phyloP scores from a whole-genome alignment of 2,329 filamentous ascomycete species.

The Xylariaceae sp. region DNA sequence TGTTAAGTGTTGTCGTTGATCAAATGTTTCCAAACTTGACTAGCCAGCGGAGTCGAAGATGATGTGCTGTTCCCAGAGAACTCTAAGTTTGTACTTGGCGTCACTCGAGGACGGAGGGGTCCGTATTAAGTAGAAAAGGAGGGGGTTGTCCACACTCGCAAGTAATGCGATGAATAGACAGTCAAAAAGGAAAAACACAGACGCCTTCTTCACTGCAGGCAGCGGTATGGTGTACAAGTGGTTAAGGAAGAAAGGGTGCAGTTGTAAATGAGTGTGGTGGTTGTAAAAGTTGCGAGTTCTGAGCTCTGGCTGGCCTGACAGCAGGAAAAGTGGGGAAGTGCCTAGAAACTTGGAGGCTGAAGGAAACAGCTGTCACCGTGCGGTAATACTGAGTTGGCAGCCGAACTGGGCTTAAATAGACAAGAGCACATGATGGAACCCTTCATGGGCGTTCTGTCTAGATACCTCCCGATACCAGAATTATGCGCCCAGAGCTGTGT shows the following conservation, averaged over 20 bases:
- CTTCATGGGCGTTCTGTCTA: too few relatives aligned
- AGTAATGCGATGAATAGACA: slow-evolving; percentile 10
- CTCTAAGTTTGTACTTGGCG: slow-evolving; percentile 23
- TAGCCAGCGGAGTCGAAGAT: slow-evolving; percentile 13
- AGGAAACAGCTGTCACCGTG: slow-evolving; percentile 9
- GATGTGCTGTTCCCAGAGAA: slow-evolving; percentile 18
- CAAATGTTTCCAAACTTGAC: slow-evolving; percentile 11
- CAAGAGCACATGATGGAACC: slow-evolving; percentile 7
- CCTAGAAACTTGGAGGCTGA: slow-evolving; percentile 12
- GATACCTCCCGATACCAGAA: too few relatives aligned
- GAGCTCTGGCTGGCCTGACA: slow-evolving; percentile 22
- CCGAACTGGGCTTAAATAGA: not conserved
- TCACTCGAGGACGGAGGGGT: slow-evolving; percentile 15
- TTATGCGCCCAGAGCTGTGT: too few relatives aligned
- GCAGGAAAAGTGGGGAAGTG: slow-evolving; percentile 19
- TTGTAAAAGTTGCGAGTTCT: slow-evolving; percentile 27
- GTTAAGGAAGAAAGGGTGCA: slow-evolving; percentile 8
- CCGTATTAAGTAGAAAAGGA: not conserved
- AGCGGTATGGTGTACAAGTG: slow-evolving; percentile 10
- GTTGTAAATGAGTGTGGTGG: slow-evolving; percentile 18
- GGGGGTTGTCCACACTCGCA: slow-evolving; percentile 12
- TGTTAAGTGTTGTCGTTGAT: slow-evolving; percentile 6
- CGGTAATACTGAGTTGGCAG: slow-evolving; percentile 1
- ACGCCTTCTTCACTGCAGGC: slow-evolving; percentile 9
- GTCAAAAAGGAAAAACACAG: slow-evolving; percentile 8